phyloP scores from a whole-genome alignment of 2,329 filamentous ascomycete genomes.

The Cercospora sp. region DNA sequence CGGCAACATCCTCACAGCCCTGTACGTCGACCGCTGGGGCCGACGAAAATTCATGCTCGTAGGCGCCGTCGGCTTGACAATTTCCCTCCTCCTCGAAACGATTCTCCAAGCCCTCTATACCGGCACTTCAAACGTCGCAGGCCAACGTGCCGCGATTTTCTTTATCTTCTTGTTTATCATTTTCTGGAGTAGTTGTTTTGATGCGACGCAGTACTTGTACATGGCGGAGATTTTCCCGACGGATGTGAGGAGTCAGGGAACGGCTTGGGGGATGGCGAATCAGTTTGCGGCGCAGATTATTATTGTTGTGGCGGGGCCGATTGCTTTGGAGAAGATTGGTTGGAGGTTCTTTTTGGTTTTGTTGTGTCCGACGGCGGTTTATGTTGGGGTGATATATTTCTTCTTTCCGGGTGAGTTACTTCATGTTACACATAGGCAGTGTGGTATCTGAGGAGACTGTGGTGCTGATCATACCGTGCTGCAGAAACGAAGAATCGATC shows the following conservation, averaged over 20 bases:
- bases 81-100: constrained; percentile 47
- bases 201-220: constrained; percentile 48
- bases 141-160: constrained; percentile 46
- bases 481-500: constrained; percentile 29
- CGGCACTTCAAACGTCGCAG: constrained; percentile 37
- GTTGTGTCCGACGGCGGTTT: constrained; percentile 35
- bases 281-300: constrained; percentile 43
- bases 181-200: constrained; percentile 43
- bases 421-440: too few species aligned
- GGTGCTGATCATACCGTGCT: too few species aligned
- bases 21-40: constrained; percentile 45
- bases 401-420: constrained; percentile 20
- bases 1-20: constrained; percentile 46
- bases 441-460: too few species aligned
- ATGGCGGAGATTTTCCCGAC: constrained; percentile 50
- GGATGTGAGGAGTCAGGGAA: constrained; percentile 42
- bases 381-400: constrained; percentile 29
- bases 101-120: constrained; percentile 43
- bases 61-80: constrained; percentile 45
- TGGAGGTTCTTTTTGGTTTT: constrained; percentile 51
- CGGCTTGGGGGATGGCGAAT: constrained; percentile 41
- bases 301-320: constrained; percentile 40
- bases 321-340: constrained; percentile 42
- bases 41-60: constrained; percentile 48
- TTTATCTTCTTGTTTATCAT: constrained; percentile 48